Evolutionary conservation across 805 yeast species (phyloP).

Genomic region (Kuraishia hungarica): DNA sequence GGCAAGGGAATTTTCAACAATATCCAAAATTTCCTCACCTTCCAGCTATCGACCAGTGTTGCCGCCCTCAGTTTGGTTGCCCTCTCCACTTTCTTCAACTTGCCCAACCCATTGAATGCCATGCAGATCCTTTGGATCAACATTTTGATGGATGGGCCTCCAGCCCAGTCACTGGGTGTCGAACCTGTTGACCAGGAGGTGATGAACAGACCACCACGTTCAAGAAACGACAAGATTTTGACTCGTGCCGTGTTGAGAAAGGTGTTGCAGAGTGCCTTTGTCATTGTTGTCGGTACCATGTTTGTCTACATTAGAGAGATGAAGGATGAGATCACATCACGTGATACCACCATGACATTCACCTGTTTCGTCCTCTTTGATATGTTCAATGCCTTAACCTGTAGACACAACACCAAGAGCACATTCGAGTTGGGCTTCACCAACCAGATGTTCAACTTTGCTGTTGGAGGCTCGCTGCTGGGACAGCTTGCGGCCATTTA

Average conservation of each 20-base stretch:
- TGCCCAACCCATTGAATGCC: slow-evolving; percentile 93
- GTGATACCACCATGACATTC: slow-evolving; percentile 98
- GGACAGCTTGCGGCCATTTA: slow-evolving; percentile 94
- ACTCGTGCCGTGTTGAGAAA: slow-evolving; percentile 62
- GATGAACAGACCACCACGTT: slow-evolving; percentile 94
- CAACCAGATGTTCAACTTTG: slow-evolving; percentile 88
- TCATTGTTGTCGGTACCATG: slow-evolving; percentile 80
- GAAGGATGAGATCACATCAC: slow-evolving; percentile 78
- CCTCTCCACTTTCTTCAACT: slow-evolving; percentile 72
- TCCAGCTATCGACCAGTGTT: slow-evolving; percentile 91
- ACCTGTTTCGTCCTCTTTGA: slow-evolving; percentile 94
- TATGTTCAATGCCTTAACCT: slow-evolving; percentile 92
- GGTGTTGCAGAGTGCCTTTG: slow-evolving; percentile 65
- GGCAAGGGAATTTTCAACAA: slow-evolving; percentile 96
- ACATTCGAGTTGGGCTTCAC: slow-evolving; percentile 73
- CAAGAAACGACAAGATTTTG: slow-evolving; percentile 75
- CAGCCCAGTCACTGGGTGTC: slow-evolving; percentile 95
- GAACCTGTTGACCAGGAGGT: slow-evolving; percentile 96
- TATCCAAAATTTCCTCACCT: slow-evolving; percentile 89
- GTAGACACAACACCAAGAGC: slow-evolving; percentile 83
- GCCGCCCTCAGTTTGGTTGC: slow-evolving; percentile 92
- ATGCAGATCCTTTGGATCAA: slow-evolving; percentile 98
- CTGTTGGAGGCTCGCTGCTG: slow-evolving; percentile 77
- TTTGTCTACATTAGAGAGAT: slow-evolving; percentile 81
- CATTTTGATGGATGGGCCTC: slow-evolving; percentile 98